phyloP scores from a whole-genome alignment of 331 rosid genomes.

The Malus hybrid region DNA sequence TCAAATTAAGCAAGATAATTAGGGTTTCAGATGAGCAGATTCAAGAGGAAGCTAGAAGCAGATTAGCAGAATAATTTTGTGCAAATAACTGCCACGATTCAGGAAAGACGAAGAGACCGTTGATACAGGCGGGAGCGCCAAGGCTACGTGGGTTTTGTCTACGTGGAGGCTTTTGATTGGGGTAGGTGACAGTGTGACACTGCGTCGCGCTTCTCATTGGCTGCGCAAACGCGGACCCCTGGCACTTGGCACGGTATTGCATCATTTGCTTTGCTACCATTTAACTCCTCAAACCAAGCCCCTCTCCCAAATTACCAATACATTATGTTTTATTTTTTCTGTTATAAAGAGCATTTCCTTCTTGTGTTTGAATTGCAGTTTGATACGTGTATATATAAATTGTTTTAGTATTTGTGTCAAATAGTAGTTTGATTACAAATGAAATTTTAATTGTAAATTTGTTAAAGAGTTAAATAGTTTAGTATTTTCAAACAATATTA shows the following conservation, averaged over 20 bases:
- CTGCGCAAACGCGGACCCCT: conserved; percentile 23
- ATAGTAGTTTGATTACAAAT: too few relatives aligned
- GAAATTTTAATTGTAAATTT: too few relatives aligned
- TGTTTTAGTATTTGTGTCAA: too few relatives aligned
- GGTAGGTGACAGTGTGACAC: background rate
- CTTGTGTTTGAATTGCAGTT: too few relatives aligned
- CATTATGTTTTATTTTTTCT: background rate
- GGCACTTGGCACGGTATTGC: background rate
- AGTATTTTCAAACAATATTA: background rate
- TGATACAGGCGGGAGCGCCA: conserved; percentile 11
- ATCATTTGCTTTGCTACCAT: background rate
- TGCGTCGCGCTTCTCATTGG: conserved; percentile 35
- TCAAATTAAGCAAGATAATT: background rate
- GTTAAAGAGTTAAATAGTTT: too few relatives aligned
- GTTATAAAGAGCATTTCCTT: too few relatives aligned
- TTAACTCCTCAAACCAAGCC: too few relatives aligned
- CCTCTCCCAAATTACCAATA: background rate
- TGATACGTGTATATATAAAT: too few relatives aligned
- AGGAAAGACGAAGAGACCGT: background rate
- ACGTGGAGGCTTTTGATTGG: conserved; percentile 54
- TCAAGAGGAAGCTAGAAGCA: background rate
- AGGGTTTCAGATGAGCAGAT: background rate
- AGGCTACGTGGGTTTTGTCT: conserved; percentile 26
- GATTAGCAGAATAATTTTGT: background rate
- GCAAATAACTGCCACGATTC: background rate